Evolutionary conservation across 2,329 filamentous ascomycete species (phyloP), one percentile per base, ranked within the genome.

Genomic region (Huntiella savannae): DNA sequence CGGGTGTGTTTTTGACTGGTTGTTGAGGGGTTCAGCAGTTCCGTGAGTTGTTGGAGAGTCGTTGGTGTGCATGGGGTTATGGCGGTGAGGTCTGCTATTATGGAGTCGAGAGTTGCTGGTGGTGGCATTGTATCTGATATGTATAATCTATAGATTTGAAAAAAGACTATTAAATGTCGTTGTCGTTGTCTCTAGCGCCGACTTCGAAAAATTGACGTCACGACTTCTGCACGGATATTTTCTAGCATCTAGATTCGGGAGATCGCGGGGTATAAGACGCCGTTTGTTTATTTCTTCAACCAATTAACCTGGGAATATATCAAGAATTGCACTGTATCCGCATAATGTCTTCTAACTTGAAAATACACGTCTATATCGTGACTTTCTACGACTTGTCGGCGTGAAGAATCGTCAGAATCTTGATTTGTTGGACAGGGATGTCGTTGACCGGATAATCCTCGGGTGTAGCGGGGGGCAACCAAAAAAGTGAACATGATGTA

Each of bases 391-490:
- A 28, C 22, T 28, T 28, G 6, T 28, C 22, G 22, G 6, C 8
- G 7, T 28, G 22, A 28, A 28, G 22, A 28, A 28, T 28, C 22
- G 22, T 28, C 22, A 28, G 22, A 28, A 28, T 28, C 22, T 28
- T 28, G 22, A 28, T 28, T 28, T 28, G n/a, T 34, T 43, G 28
- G 11, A 36, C 22, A 38, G 22, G 45, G 45, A 33, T 33, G 33
- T 39, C 40, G 33, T 2, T 43, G 22, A 10, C 16, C 49, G 58
- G 59, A 51, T 57, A 60, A 62, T 59, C 46, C 53, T 51, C 55
- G 56, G 55, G 0, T 43, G 62, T 64, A 59, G 62, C 55, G 56
- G 43, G 48, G 59, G 58, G 60, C 61, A 64, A 63, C 62, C 22
- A 28, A 28, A 28, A 28, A 28, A 28, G 22, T 28, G 6, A 28